These are phyloP conservation scores for Phyllosticta ampelicida DNA, from an alignment of 2,329 filamentous ascomycete species.

Conservation along the genomic window DNA sequence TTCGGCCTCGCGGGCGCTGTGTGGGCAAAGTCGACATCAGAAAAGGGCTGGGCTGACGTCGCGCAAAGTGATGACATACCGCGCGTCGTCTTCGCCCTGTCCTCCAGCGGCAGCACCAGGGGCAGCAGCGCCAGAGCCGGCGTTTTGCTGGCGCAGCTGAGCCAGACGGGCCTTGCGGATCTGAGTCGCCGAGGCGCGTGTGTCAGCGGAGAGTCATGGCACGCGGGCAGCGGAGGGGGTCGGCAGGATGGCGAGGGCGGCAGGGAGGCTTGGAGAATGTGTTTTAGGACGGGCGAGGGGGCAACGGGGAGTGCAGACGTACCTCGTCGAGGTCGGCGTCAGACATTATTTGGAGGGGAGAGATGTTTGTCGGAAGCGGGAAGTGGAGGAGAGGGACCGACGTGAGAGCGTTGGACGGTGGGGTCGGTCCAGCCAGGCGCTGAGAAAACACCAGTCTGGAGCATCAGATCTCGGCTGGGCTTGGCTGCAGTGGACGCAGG, in stretches of 20 bases:
- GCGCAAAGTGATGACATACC: conserved; percentile 31
- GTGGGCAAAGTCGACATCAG: conserved; percentile 12
- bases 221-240: conserved; percentile 3
- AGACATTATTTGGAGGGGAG: conserved; percentile 37
- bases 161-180: conserved; percentile 87
- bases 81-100: conserved; percentile 24
- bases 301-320: conserved; percentile 10
- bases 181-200: conserved; percentile 68
- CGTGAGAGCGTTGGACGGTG: background rate
- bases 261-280: background rate
- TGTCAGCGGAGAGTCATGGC: conserved; percentile 47
- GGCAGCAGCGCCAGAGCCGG: conserved; percentile 40
- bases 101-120: conserved; percentile 35
- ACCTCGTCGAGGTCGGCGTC: conserved; percentile 58
- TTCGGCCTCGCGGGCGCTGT: conserved; percentile 45
- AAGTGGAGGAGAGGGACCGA: background rate
- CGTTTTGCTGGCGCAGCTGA: conserved; percentile 71
- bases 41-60: conserved; percentile 21
- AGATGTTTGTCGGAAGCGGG: background rate
- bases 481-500: background rate
- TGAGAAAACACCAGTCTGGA: no score
- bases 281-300: background rate
- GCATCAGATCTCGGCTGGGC: background rate
- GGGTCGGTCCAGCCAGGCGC: background rate
- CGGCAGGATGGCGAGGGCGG: background rate